Evolutionary conservation across 768 basidiomycete genomes (phyloP).

Genomic region (Russula foetens): DNA sequence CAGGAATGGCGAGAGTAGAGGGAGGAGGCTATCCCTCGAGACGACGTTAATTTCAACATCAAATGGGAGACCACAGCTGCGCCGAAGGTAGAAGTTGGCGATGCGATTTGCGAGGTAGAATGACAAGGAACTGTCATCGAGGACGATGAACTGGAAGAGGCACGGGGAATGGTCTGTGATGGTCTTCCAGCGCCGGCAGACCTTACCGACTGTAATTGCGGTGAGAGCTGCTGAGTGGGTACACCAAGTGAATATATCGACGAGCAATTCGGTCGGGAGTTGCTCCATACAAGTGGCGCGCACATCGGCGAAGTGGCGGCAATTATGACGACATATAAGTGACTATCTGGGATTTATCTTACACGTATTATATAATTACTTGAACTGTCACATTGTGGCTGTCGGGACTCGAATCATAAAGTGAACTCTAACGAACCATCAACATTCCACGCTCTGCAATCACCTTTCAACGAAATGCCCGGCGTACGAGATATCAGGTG

Average conservation of each 20-base stretch:
- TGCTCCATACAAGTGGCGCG: slow-evolving; percentile 17
- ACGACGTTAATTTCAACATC: slow-evolving; percentile 43
- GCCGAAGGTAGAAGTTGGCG: slow-evolving; percentile 45
- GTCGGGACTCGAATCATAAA: slow-evolving; percentile 6
- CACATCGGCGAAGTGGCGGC: too few species aligned
- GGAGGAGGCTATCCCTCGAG: slow-evolving; percentile 45
- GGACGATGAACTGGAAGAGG: slow-evolving; percentile 50
- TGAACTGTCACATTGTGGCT: slow-evolving; percentile 19
- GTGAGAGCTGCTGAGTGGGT: slow-evolving; percentile 31
- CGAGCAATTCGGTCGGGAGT: slow-evolving; percentile 55
- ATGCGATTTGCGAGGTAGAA: slow-evolving; percentile 37
- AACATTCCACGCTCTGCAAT: neutral
- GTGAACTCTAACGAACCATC: slow-evolving; percentile 16
- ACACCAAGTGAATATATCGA: slow-evolving; percentile 46
- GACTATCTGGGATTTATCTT: neutral
- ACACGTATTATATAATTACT: slow-evolving; percentile 5
- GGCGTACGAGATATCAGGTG: slow-evolving; percentile 41
- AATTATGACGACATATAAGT: too few species aligned
- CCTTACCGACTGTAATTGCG: slow-evolving; percentile 41
- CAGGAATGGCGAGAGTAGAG: slow-evolving; percentile 57
- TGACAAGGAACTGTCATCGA: slow-evolving; percentile 36
- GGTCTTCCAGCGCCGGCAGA: slow-evolving; percentile 53
- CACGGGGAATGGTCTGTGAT: slow-evolving; percentile 46
- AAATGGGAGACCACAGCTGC: slow-evolving; percentile 46
- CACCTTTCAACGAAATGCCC: slow-evolving; percentile 32